Evolutionary conservation across 768 basidiomycete genomes (phyloP), one percentile per base, ranked within the genome.

Genomic region (Wakefieldia striispora): DNA sequence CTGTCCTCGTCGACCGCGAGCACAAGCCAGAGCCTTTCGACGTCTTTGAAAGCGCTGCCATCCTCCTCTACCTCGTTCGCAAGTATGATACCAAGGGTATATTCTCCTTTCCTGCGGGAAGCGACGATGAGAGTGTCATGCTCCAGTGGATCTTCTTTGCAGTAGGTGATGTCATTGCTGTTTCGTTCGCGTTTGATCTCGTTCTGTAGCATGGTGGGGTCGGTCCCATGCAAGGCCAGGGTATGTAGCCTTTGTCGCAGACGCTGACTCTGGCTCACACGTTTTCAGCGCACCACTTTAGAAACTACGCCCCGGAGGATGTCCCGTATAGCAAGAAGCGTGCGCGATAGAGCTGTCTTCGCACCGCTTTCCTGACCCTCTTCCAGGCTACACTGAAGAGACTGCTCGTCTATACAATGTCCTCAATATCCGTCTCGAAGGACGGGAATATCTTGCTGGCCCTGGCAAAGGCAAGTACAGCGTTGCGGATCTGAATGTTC

Each of bases 131-230:
- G 59, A 86, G 81, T 60, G 83, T 87, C 68, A 75, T 81, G 71
- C 60, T 90, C 20, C 90, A 91, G 61, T 95, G 91, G 93, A 82
- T 93, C 44, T 90, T 92, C 73, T 94, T 92, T 56, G 78, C 83
- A 13, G 85, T 85, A 53, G 48, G 78, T 58, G 4, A 11, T 17
- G 1, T 20, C 4, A 4, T 4, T 11, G n/a, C 10, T 4, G 0
- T 23, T 6, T 31, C 9, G 23, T 16, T 33, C 21, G 34, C 21
- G 6, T 41, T 59, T 40, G 14, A 44, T 14, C 8, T 14, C 11
- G 35, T 41, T 34, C 11, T 37, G 12, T 62, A 88, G 84, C 87
- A 90, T 62, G 89, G 87, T 1, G 89, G 86, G 21, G 67, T 90
- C 20, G 89, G 88, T 23, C 89, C 91, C n/a, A 93, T 91, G 88